Conservation (phyloP, 805 yeast species). For the Teunomyces tritomae region DNA sequence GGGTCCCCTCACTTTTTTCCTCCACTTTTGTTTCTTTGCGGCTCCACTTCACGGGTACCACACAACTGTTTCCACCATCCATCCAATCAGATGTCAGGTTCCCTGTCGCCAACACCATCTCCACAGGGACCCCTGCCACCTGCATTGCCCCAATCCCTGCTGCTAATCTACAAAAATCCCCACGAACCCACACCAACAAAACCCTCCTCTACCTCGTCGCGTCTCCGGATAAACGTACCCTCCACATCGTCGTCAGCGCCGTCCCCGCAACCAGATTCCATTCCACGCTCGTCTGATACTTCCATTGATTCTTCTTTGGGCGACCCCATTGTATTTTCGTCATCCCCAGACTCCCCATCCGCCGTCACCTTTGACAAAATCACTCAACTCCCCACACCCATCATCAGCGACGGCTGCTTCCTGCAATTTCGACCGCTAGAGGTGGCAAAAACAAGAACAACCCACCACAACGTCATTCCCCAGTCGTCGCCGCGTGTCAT, state of each 20-base stretch:
- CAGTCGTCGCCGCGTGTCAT: conserved; percentile 21
- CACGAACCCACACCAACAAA: neutral
- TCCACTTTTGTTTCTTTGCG: neutral
- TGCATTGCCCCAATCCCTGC: neutral
- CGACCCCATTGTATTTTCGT: conserved; percentile 5
- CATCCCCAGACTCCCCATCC: conserved; percentile 12
- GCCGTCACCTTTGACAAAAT: conserved; percentile 26
- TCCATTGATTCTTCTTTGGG: conserved; percentile 1
- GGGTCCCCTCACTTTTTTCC: conserved; percentile 3
- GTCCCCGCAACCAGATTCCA: neutral
- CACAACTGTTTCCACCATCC: neutral
- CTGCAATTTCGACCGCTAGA: conserved; percentile 3
- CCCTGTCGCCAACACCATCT: neutral
- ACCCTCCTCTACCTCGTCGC: neutral
- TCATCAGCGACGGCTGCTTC: conserved; percentile 13
- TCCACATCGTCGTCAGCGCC: neutral
- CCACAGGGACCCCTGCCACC: neutral
- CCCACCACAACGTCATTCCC: neutral
- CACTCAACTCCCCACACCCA: conserved; percentile 48
- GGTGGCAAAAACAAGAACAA: conserved; percentile 4
- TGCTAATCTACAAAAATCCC: neutral
- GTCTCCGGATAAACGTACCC: neutral
- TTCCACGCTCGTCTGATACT: neutral
- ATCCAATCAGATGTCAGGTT: neutral
- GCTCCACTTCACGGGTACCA: neutral